Evolutionary conservation across 2,329 filamentous ascomycete species (phyloP), one percentile per base, ranked within the genome.

Genomic region (Colletotrichum gloeosporioides): DNA sequence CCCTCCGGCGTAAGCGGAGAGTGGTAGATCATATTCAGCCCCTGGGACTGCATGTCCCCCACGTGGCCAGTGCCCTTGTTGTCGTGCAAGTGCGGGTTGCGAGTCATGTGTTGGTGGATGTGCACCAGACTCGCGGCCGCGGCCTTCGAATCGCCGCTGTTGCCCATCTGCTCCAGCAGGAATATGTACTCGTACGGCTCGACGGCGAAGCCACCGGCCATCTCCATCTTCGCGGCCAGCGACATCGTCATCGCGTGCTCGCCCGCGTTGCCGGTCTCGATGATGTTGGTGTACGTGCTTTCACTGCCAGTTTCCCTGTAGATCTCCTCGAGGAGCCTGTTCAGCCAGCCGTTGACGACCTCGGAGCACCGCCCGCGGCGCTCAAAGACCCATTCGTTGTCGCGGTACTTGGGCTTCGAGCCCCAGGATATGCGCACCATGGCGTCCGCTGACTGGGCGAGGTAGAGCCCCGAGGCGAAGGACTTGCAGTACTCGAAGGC

Each of bases 1-100:
- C 34, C 29, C 53, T 36, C 32, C 29, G 71, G 57, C 5, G 65
- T 68, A 12, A 69, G 44, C 8, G 16, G 55, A 6, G 71, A 69
- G 18, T 73, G 65, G 27, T 73, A 73, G n/a, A 73, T 27, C 53
- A 69, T 36, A 12, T 63, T 34, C 10, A 69, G 39, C 18, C 34
- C 71, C 64, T 69, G 71, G 8, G 27, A 27, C 34, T 57, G 55
- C 71, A 73, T 73, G 15, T 36, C 71, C 27, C 36, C 53, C 34
- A 73, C 71, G 22, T 73, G 71, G n/a, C 69, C 65, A 29, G 68
- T 66, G 55, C 71, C 71, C 55, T 73, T 73, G 29, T 69, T 63
- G 64, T 73, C 64, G 57, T 69, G 71, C 16, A 73, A 25, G 36
- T 73, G 64, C 18, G 71, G 71, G 55, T 62, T 73, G 22, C 65